phyloP scores from a whole-genome alignment of 495 filamentous ascomycete species.

The Penicillium cosmopolitanum region DNA sequence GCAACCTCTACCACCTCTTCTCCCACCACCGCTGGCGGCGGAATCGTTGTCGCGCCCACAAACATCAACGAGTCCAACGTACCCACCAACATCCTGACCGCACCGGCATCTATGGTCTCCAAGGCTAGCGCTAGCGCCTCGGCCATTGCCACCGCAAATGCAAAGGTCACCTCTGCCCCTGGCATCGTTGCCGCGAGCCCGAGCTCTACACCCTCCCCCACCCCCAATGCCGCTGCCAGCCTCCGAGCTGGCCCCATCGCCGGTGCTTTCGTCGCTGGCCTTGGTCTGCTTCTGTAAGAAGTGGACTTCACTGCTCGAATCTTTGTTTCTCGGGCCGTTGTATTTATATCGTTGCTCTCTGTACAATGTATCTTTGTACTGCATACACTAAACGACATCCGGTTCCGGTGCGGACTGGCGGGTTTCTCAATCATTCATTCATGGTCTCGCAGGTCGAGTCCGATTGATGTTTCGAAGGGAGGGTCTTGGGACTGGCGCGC shows the following conservation, averaged over 20 bases:
- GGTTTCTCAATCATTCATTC: neutral
- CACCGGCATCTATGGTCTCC: conserved; percentile 12
- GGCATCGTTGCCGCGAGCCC: neutral
- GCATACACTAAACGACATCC: conserved; percentile 2
- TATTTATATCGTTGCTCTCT: neutral
- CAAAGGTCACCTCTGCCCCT: neutral
- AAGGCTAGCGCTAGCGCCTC: conserved; percentile 13
- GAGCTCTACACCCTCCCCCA: conserved; percentile 14
- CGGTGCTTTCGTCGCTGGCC: conserved; percentile 20
- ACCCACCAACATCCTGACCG: conserved; percentile 26
- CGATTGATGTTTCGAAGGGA: neutral
- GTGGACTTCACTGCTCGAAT: neutral
- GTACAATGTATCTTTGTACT: neutral
- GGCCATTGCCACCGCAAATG: conserved; percentile 5
- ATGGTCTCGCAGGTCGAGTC: conserved; percentile 1
- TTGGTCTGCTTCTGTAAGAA: conserved; percentile 29
- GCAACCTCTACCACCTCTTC: conserved; percentile 3
- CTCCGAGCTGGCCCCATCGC: conserved; percentile 21
- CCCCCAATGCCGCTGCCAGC: conserved; percentile 22
- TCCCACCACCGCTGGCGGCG: conserved; percentile 23
- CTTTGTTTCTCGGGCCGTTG: neutral
- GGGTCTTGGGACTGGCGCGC: neutral
- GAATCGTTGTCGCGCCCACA: conserved; percentile 37
- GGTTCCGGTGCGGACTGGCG: conserved; percentile 10
- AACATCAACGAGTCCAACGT: conserved; percentile 11